phyloP scores from a whole-genome alignment of 2,329 filamentous ascomycete genomes.

The Aspergillus pseudoterreus region DNA sequence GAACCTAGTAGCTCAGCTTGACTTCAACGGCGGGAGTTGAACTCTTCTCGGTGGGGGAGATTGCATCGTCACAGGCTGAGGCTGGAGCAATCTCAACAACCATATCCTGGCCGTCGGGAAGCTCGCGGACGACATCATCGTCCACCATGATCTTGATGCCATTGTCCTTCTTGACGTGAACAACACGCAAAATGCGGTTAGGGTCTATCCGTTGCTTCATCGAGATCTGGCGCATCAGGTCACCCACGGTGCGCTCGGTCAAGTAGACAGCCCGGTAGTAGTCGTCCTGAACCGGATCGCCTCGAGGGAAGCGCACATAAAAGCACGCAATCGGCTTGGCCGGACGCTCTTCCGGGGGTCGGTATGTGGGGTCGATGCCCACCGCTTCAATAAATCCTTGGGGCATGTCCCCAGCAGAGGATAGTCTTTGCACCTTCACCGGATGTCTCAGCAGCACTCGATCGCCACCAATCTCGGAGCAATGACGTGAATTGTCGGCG shows the following conservation, averaged over 20 bases:
- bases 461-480: constrained; percentile 19
- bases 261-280: constrained; percentile 86
- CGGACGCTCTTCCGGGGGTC: constrained; percentile 68
- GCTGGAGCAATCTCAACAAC: constrained; percentile 63
- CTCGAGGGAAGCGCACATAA: constrained; percentile 64
- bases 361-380: constrained; percentile 82
- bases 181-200: constrained; percentile 63
- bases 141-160: constrained; percentile 84
- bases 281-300: constrained; percentile 51
- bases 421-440: constrained; percentile 28
- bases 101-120: constrained; percentile 92
- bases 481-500: constrained; percentile 20
- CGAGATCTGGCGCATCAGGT: constrained; percentile 70
- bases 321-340: constrained; percentile 81
- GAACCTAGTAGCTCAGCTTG: constrained; percentile 51
- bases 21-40: constrained; percentile 40
- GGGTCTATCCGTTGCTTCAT: constrained; percentile 78
- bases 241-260: constrained; percentile 67
- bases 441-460: constrained; percentile 22
- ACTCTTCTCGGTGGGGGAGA: constrained; percentile 4
- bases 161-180: constrained; percentile 69
- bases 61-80: constrained; percentile 41
- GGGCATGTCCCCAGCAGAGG: constrained; percentile 40
- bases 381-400: constrained; percentile 86
- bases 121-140: constrained; percentile 78